Evolutionary conservation across 192 early-diverging fungal species (phyloP).

Genomic region (Backusella westeae): DNA sequence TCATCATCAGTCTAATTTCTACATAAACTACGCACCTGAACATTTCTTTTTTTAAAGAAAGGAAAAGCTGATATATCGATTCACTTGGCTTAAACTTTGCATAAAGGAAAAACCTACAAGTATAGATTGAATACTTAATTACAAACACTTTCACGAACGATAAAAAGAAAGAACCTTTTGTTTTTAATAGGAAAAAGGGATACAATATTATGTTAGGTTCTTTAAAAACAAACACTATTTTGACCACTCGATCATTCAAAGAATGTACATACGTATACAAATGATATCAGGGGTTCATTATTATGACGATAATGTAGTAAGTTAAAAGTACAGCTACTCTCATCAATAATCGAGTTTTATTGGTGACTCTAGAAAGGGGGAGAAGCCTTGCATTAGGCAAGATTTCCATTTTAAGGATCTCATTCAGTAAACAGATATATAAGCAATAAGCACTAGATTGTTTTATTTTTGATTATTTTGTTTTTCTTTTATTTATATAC

Average conservation of each 20-base stretch:
- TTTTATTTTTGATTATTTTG: neutral
- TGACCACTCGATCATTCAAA: conserved; percentile 1
- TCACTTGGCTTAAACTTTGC: neutral
- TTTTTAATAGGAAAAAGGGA: neutral
- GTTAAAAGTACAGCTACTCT: neutral
- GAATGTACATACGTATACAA: neutral
- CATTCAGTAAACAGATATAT: neutral
- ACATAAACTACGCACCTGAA: neutral
- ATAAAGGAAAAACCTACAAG: neutral
- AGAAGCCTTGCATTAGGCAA: neutral
- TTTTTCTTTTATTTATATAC: neutral
- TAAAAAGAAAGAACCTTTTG: neutral
- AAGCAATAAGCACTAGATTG: neutral
- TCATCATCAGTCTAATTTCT: conserved; percentile 8
- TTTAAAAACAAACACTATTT: neutral
- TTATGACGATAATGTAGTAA: neutral
- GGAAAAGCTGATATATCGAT: neutral
- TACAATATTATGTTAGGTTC: neutral
- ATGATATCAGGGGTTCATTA: neutral
- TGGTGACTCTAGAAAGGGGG: neutral
- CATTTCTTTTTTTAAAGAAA: neutral
- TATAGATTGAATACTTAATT: neutral
- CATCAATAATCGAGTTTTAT: neutral
- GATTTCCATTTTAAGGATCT: neutral
- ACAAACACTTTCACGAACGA: neutral